Conservation (phyloP, 1,139 yeast genomes). For the Spathaspora sp. region DNA sequence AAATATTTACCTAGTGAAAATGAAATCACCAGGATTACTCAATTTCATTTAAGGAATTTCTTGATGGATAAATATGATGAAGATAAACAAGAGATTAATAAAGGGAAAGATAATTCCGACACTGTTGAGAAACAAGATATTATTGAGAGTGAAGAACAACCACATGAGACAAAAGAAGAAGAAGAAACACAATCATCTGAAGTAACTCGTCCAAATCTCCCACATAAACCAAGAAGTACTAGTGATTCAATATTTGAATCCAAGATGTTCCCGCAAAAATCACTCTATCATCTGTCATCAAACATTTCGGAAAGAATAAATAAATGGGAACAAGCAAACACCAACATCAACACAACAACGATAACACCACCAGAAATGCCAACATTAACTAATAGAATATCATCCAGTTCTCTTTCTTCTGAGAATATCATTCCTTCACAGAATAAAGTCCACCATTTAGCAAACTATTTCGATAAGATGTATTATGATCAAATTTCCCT, state of each 20-base stretch:
- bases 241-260: constrained; percentile 12
- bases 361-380: not conserved
- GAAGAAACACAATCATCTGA: not conserved
- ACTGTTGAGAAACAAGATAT: not conserved
- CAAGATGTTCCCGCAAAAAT: constrained; percentile 11
- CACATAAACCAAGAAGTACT: not conserved
- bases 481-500: constrained; percentile 79
- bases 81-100: constrained; percentile 10
- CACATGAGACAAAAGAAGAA: not conserved
- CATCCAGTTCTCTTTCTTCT: constrained; percentile 11
- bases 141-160: not conserved
- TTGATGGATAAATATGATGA: constrained; percentile 54
- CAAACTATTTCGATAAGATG: constrained; percentile 69
- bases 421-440: constrained; percentile 16
- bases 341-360: not conserved
- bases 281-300: constrained; percentile 5
- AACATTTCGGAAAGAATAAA: constrained; percentile 15
- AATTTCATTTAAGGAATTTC: constrained; percentile 78
- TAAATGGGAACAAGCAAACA: constrained; percentile 15
- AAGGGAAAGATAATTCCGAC: constrained; percentile 8
- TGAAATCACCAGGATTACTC: constrained; percentile 88
- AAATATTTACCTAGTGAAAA: constrained; percentile 85
- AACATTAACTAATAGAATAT: constrained; percentile 10
- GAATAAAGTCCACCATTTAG: constrained; percentile 57
- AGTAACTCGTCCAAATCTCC: not conserved